Evolutionary conservation across 2,329 filamentous ascomycete species (phyloP).

Genomic region (Aspergillus sergii): DNA sequence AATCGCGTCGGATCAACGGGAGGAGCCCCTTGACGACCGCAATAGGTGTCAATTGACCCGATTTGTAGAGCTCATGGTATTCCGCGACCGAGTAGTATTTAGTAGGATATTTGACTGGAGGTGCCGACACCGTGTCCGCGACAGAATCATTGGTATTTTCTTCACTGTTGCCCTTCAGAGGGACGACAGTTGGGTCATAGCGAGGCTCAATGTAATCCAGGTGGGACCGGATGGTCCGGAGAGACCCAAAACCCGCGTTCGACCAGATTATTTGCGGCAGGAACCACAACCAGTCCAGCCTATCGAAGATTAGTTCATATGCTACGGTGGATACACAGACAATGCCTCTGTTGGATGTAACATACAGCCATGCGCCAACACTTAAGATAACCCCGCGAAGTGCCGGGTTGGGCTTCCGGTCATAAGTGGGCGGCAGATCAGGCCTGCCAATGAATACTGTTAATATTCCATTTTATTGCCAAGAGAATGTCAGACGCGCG

Average conservation of each 20-base stretch:
- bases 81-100: slow-evolving; percentile 65
- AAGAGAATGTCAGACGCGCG: neutral
- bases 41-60: slow-evolving; percentile 66
- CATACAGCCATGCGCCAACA: slow-evolving; percentile 12
- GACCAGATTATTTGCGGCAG: slow-evolving; percentile 64
- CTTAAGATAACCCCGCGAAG: slow-evolving; percentile 10
- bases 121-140: neutral
- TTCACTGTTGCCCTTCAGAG: neutral
- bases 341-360: neutral
- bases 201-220: slow-evolving; percentile 53
- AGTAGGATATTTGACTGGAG: slow-evolving; percentile 34
- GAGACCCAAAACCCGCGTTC: slow-evolving; percentile 63
- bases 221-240: slow-evolving; percentile 51
- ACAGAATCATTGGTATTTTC: neutral
- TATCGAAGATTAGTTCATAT: slow-evolving; percentile 20
- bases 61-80: slow-evolving; percentile 71
- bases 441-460: neutral
- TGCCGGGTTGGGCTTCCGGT: slow-evolving; percentile 13
- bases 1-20: slow-evolving; percentile 63
- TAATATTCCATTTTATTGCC: neutral
- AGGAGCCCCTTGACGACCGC: slow-evolving; percentile 69
- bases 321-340: neutral
- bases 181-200: slow-evolving; percentile 52
- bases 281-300: slow-evolving; percentile 56
- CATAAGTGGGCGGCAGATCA: slow-evolving; percentile 8